Evolutionary conservation across 345 rosid genomes (phyloP).

Genomic region (Eucalyptus virginea): DNA sequence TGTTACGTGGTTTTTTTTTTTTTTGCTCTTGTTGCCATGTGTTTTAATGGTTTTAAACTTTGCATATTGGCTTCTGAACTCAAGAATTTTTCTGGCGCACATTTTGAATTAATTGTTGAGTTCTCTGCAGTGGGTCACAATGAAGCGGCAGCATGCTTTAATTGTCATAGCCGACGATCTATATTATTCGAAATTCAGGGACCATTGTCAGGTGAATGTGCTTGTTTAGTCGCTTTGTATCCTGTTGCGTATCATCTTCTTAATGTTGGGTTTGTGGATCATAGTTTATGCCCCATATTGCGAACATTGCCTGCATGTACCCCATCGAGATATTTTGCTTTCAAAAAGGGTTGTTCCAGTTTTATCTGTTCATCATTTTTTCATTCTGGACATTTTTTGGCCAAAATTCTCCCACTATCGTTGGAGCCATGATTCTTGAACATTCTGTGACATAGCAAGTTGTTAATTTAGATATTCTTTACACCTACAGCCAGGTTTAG

Average conservation of each 20-base stretch:
- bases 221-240: not conserved
- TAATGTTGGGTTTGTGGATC: not conserved
- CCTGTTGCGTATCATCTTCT: not conserved
- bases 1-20: not conserved
- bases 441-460: not conserved
- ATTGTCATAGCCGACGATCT: conserved; percentile 79
- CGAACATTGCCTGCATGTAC: not conserved
- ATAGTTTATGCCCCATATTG: not conserved
- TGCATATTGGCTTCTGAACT: not conserved
- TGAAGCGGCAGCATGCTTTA: conserved; percentile 94
- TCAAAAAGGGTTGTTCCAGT: not conserved
- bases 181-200: conserved; percentile 74
- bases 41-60: not conserved
- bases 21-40: not conserved
- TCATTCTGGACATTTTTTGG: not conserved
- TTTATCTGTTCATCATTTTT: not conserved
- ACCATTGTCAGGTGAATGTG: conserved; percentile 65
- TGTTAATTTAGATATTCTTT: not conserved
- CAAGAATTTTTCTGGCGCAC: not conserved
- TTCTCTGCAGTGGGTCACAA: conserved; percentile 80
- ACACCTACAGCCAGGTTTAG: conserved; percentile 72
- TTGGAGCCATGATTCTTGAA: not conserved
- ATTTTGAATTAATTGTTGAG: not conserved
- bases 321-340: not conserved
- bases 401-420: not conserved